phyloP scores from a whole-genome alignment of 768 basidiomycete species.

The Lentinula aciculospora region DNA sequence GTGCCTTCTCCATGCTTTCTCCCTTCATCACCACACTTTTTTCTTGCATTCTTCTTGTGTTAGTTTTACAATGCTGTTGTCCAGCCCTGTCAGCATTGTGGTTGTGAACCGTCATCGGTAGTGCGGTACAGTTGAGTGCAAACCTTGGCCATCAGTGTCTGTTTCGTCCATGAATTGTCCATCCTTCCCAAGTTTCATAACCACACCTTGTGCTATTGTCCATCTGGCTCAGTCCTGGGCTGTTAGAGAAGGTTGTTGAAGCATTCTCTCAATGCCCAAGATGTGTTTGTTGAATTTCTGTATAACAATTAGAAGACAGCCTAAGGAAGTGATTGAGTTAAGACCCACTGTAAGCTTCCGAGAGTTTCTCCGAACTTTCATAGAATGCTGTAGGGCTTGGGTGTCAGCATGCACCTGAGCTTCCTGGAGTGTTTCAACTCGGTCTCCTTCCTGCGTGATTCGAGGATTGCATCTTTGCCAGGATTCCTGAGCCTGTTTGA shows the following conservation, averaged over 20 bases:
- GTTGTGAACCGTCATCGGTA: background rate
- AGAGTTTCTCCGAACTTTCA: background rate
- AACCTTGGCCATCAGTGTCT: background rate
- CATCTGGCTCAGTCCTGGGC: background rate
- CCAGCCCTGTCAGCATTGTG: background rate
- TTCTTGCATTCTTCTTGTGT: background rate
- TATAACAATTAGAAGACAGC: background rate
- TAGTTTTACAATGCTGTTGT: background rate
- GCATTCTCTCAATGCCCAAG: background rate
- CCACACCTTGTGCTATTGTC: background rate
- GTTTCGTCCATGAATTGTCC: background rate
- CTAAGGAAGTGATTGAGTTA: background rate
- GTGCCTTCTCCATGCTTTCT: no score
- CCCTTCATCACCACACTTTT: no score
- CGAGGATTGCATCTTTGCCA: background rate
- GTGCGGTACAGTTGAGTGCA: background rate
- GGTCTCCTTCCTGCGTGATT: background rate
- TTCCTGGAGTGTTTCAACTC: background rate
- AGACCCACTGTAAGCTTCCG: background rate
- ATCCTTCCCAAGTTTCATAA: background rate
- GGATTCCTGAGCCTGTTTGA: background rate
- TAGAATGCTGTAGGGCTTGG: background rate
- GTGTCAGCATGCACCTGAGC: background rate
- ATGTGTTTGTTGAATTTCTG: background rate
- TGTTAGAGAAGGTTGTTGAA: background rate